phyloP scores from a whole-genome alignment of 2,329 filamentous ascomycete species.

The Sclerotiophoma versabilis region DNA sequence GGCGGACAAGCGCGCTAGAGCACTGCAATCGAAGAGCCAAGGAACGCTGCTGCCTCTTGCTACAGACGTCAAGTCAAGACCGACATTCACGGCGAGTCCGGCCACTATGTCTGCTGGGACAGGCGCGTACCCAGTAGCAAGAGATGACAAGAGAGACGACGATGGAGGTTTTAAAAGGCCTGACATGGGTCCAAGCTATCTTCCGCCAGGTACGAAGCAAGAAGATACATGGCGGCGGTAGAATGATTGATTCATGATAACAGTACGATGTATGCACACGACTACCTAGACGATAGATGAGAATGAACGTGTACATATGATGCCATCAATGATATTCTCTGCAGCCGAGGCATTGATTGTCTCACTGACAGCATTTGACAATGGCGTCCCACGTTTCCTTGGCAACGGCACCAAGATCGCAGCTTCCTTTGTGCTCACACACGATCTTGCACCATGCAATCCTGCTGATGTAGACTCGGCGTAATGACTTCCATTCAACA shows the following conservation, averaged over 20 bases:
- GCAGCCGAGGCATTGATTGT: neutral
- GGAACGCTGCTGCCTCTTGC: slow-evolving; percentile 72
- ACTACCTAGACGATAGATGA: slow-evolving; percentile 13
- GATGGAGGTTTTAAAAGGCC: slow-evolving; percentile 55
- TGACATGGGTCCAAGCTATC: slow-evolving; percentile 60
- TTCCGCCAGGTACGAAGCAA: slow-evolving; percentile 81
- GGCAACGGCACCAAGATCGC: slow-evolving; percentile 11
- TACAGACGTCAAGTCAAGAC: slow-evolving; percentile 39
- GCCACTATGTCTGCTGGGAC: slow-evolving; percentile 47
- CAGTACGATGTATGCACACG: neutral
- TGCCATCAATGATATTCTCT: neutral
- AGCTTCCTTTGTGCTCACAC: neutral
- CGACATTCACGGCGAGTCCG: slow-evolving; percentile 50
- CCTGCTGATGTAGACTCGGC: slow-evolving; percentile 1
- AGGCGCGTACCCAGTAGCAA: slow-evolving; percentile 40
- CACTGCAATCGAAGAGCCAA: slow-evolving; percentile 67
- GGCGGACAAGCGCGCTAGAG: slow-evolving; percentile 77
- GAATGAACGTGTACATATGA: slow-evolving; percentile 2
- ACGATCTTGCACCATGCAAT: neutral
- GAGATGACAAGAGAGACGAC: slow-evolving; percentile 65
- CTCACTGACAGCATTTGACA: neutral
- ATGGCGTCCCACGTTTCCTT: slow-evolving; percentile 10
- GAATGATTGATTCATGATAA: slow-evolving; percentile 20
- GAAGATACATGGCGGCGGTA: slow-evolving; percentile 76
- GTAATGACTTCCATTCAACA: slow-evolving; percentile 10